phyloP scores from a whole-genome alignment of 2,329 filamentous ascomycete species.

The Colletotrichum truncatum region DNA sequence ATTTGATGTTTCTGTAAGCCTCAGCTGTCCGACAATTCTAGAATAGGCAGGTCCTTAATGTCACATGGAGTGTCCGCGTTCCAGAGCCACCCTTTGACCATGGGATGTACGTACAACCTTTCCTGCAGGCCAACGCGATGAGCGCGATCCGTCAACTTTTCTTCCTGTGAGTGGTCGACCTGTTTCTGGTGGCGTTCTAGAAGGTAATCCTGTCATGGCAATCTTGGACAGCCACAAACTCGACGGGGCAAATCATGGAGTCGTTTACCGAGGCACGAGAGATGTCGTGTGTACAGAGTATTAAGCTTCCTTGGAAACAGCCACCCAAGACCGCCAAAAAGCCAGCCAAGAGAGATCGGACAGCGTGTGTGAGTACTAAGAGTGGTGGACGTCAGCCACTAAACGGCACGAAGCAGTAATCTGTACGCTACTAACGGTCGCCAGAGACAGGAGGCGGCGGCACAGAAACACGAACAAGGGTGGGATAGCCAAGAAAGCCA shows the following conservation, averaged over 20 bases:
- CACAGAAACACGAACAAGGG: not conserved
- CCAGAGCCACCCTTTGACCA: not conserved
- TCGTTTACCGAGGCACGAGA: not conserved
- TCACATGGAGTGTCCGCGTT: not conserved
- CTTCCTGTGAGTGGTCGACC: too few relatives aligned
- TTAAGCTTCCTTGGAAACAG: not conserved
- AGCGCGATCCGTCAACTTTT: not conserved
- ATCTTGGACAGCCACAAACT: not conserved
- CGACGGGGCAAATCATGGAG: not conserved
- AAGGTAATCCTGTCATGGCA: not conserved
- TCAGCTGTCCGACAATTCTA: not conserved
- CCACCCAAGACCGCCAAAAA: not conserved
- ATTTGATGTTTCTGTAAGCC: constrained; percentile 14
- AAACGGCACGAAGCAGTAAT: not conserved
- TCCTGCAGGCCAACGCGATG: not conserved
- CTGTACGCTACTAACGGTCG: constrained; percentile 2
- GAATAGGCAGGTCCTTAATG: constrained; percentile 7
- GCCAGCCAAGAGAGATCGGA: too few relatives aligned
- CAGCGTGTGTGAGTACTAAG: not conserved
- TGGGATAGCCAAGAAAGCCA: constrained; percentile 1
- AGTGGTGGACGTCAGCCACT: too few relatives aligned
- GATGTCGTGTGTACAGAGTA: not conserved
- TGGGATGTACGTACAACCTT: not conserved
- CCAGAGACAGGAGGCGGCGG: not conserved
- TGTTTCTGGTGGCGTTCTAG: constrained; percentile 14